Percentiles rank a stretch among this genome's conserved stretches.
Evolutionary conservation across 2,329 filamentous ascomycete species (phyloP).

Genomic region (Ceratocystis ficicola): DNA sequence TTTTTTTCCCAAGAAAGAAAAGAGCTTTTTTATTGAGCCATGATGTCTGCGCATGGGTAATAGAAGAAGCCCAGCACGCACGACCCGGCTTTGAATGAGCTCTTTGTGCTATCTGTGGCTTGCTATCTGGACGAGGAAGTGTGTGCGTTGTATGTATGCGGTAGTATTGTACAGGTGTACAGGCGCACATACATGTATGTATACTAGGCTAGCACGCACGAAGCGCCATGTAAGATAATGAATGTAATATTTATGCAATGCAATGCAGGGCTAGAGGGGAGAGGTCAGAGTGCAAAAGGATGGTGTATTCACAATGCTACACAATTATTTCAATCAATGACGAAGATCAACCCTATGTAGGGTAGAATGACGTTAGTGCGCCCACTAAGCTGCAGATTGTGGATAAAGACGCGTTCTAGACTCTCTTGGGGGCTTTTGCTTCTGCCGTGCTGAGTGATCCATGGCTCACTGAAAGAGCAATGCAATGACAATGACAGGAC

Average conservation of each 20-base stretch:
- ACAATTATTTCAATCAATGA: neutral
- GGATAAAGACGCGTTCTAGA: conserved; percentile 15
- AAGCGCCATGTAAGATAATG: neutral
- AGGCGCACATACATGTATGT: neutral
- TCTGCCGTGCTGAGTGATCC: neutral
- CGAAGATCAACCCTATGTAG: conserved; percentile 10
- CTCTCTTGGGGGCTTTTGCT: neutral
- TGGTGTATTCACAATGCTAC: too few relatives aligned
- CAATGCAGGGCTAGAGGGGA: neutral
- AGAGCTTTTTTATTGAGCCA: too few relatives aligned
- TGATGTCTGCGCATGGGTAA: too few relatives aligned
- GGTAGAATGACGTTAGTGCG: conserved; percentile 5
- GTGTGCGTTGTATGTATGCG: conserved; percentile 2
- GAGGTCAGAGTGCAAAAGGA: neutral
- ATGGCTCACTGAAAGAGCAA: neutral
- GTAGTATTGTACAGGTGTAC: neutral
- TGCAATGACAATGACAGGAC: too few relatives aligned
- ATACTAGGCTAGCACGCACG: too few relatives aligned
- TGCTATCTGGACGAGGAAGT: neutral
- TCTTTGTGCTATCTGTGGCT: neutral
- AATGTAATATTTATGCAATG: neutral
- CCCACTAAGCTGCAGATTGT: neutral
- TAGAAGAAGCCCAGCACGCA: too few relatives aligned
- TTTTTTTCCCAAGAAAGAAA: too few relatives aligned
- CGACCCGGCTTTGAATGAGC: too few relatives aligned